Base-by-base conservation (phyloP, 2,329 filamentous ascomycete species). In the Aspergillus sp. region DNA sequence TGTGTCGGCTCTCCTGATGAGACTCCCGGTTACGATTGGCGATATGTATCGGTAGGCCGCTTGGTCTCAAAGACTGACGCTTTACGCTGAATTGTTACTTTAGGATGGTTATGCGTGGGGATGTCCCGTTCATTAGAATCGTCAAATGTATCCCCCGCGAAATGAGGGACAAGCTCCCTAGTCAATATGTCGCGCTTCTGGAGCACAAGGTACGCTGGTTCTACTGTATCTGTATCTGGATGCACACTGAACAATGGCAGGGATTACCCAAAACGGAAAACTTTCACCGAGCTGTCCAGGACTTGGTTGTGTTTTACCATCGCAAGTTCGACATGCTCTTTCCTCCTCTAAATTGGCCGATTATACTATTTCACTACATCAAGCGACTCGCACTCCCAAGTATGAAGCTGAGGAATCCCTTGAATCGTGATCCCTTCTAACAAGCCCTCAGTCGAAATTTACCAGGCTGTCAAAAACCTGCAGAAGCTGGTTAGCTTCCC, bases 331-430 rank as follows among this genome's bases (percentile, higher is more conserved):
- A 72, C 10, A 71, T 95, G 53, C 46, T 60, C 0, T 78, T 91
- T 39, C 86, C 89, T 1, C 64, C 78, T 1, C 56, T 95, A 10
- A 93, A 93, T 45, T 63, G 72, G 17, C 70, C 78, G 1, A 63
- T 82, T 3, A 58, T 89, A 7, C 59, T 89, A 4, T 76, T 83
- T 38, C 71, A 78, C 24, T 82, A 81, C 48, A 68, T 86, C 17
- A 77, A 74, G 48, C 71, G 80, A 25, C 68, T 96, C 11, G 75
- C 78, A 3, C 64, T 96, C 26, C 89, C 91, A 33, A 63, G 81
- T 85, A 66, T 40, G 72, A 54, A 15, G 2, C 15, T n/a, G 4
- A 16, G 16, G 12, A 8, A 22, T 29, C 12, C 19, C 13, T n/a
- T 36, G 15, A 26, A 11, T 8, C 1, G 15, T 17, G 8, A 8